These are phyloP conservation scores for Cantharellus anzutake DNA, from an alignment of 768 basidiomycete genomes.

Conservation along the genomic window DNA sequence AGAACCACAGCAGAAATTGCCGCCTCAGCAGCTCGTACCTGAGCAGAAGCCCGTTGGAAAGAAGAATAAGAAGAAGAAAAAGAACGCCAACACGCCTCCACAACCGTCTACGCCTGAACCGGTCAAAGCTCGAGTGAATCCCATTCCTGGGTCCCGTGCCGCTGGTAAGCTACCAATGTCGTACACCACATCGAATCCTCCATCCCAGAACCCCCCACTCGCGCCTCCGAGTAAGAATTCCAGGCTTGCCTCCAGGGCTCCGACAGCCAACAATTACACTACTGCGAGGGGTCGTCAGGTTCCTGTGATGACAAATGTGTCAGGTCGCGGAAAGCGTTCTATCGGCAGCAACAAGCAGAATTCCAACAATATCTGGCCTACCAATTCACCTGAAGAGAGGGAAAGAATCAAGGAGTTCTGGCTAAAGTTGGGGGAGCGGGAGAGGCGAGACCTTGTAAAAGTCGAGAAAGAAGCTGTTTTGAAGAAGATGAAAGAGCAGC, in stretches of 20 bases:
- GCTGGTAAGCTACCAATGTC: conserved; percentile 90
- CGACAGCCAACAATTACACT: conserved; percentile 28
- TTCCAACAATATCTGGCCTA: conserved; percentile 85
- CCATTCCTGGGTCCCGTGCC: conserved; percentile 53
- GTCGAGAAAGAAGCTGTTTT: conserved; percentile 97
- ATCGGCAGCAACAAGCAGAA: conserved; percentile 18
- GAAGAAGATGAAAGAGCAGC: conserved; percentile 99
- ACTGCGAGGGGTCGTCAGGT: conserved; percentile 2
- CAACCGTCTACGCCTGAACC: conserved; percentile 12
- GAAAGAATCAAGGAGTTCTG: conserved; percentile 98
- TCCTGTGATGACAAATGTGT: neutral
- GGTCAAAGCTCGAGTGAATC: conserved; percentile 1
- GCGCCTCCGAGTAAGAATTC: conserved; percentile 18
- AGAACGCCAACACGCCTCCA: conserved; percentile 14
- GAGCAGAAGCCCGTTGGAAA: conserved; percentile 15
- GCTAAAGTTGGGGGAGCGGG: conserved; percentile 81
- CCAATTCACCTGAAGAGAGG: conserved; percentile 77
- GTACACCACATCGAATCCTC: conserved; percentile 21
- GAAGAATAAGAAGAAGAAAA: conserved; percentile 33
- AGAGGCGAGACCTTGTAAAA: conserved; percentile 81
- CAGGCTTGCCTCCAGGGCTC: conserved; percentile 31
- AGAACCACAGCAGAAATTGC: too few species aligned
- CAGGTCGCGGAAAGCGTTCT: neutral
- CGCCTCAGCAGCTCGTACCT: too few species aligned
- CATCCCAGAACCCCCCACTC: conserved; percentile 16